These are phyloP conservation scores for Dovyalis caffra DNA, from an alignment of 345 rosid genomes.

Conservation along the genomic window DNA sequence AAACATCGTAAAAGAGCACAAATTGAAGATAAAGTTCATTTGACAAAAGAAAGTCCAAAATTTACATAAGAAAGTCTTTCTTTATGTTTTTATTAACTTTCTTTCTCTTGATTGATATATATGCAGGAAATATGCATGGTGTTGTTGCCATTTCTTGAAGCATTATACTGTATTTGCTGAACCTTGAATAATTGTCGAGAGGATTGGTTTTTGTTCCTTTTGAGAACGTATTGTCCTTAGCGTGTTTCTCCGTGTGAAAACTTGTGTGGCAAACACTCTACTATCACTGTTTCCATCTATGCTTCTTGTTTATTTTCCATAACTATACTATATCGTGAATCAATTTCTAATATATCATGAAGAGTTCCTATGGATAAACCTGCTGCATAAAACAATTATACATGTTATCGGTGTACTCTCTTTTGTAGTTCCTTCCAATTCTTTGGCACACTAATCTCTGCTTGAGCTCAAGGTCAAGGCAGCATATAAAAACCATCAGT, in stretches of 20 bases:
- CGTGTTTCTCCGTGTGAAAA: neutral
- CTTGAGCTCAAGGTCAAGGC: neutral
- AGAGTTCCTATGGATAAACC: neutral
- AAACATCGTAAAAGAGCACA: neutral
- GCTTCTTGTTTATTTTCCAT: neutral
- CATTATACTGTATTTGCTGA: neutral
- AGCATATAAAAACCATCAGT: neutral
- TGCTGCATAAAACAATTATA: neutral
- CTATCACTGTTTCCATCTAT: neutral
- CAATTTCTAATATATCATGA: neutral
- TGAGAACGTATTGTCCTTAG: neutral
- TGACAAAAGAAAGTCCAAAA: neutral
- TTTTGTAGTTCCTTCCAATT: neutral
- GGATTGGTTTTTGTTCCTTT: slow-evolving; percentile 1
- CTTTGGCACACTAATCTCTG: neutral
- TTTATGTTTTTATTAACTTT: neutral
- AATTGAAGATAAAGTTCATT: neutral
- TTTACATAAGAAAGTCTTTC: neutral
- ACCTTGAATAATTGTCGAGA: neutral
- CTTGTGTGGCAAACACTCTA: neutral
- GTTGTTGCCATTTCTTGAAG: slow-evolving; percentile 8
- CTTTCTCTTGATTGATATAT: neutral
- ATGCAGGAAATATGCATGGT: neutral
- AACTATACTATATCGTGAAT: neutral
- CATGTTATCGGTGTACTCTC: neutral